phyloP scores from a whole-genome alignment of 768 basidiomycete species.

The Tephrocybe rancida region DNA sequence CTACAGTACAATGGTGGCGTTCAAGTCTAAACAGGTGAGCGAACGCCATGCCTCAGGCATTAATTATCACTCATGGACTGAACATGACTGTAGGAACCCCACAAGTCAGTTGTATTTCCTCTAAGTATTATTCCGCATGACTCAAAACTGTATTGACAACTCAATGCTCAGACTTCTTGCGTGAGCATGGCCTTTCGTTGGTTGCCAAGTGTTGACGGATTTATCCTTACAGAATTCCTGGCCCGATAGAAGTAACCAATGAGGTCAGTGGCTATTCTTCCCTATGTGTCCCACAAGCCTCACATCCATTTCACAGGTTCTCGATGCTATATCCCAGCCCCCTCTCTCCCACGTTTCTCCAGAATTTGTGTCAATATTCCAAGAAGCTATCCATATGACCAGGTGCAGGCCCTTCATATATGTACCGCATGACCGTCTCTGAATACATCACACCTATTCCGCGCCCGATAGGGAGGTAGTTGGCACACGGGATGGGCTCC shows the following conservation, averaged over 20 bases:
- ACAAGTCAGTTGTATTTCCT: conserved; percentile 9
- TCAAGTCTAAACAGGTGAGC: conserved; percentile 10
- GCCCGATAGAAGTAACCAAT: conserved; percentile 49
- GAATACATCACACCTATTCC: background rate
- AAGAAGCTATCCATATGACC: conserved; percentile 76
- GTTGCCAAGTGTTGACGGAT: background rate
- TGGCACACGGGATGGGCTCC: conserved; percentile 66
- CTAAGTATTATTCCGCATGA: background rate
- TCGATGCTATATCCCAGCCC: conserved; percentile 81
- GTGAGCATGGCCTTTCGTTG: conserved; percentile 10
- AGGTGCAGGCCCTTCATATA: conserved; percentile 36
- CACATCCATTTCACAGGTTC: conserved; percentile 46
- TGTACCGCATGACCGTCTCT: background rate
- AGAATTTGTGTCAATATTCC: conserved; percentile 79
- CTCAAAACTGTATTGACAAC: background rate
- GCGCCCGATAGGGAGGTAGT: conserved; percentile 58
- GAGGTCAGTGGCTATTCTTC: conserved; percentile 19
- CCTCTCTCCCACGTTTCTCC: conserved; percentile 82
- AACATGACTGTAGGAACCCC: conserved; percentile 5
- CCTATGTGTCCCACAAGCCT: background rate
- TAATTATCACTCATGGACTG: background rate
- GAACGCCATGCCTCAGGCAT: background rate
- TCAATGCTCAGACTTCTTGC: conserved; percentile 18
- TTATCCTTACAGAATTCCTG: conserved; percentile 41
- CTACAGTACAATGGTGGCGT: background rate